Conservation (phyloP, 495 filamentous ascomycete species). For the Hyaloscypha variabilis region DNA sequence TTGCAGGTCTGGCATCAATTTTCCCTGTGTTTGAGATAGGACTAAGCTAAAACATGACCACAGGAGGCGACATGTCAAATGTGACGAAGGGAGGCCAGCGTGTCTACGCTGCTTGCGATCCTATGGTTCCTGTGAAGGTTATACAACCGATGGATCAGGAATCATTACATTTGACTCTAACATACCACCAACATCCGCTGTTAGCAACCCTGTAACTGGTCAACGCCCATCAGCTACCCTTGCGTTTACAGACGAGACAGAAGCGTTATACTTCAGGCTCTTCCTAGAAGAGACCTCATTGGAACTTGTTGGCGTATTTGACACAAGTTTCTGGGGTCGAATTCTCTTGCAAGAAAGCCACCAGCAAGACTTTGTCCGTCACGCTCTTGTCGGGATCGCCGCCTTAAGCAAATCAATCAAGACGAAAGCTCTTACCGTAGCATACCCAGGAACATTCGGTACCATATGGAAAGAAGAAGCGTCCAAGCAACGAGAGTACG, state of each 20-base stretch:
- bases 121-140: background rate
- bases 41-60: background rate
- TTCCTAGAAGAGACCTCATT: background rate
- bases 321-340: background rate
- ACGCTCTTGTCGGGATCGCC: slow-evolving; percentile 2
- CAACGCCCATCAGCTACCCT: background rate
- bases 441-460: background rate
- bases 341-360: slow-evolving; percentile 10
- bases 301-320: slow-evolving; percentile 5
- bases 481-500: background rate
- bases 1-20: slow-evolving; percentile 4
- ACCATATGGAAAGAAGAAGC: background rate
- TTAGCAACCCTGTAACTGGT: background rate
- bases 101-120: slow-evolving; percentile 7
- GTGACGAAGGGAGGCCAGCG: slow-evolving; percentile 1
- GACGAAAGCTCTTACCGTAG: background rate
- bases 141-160: background rate
- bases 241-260: background rate
- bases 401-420: slow-evolving; percentile 5
- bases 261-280: slow-evolving; percentile 7
- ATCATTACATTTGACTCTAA: background rate
- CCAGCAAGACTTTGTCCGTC: slow-evolving; percentile 2
- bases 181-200: background rate
- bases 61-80: slow-evolving; percentile 9
- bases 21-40: too few relatives aligned